Base-by-base conservation (phyloP, 371 early-diverging fungal genomes). In the Nematocida sp. region DNA sequence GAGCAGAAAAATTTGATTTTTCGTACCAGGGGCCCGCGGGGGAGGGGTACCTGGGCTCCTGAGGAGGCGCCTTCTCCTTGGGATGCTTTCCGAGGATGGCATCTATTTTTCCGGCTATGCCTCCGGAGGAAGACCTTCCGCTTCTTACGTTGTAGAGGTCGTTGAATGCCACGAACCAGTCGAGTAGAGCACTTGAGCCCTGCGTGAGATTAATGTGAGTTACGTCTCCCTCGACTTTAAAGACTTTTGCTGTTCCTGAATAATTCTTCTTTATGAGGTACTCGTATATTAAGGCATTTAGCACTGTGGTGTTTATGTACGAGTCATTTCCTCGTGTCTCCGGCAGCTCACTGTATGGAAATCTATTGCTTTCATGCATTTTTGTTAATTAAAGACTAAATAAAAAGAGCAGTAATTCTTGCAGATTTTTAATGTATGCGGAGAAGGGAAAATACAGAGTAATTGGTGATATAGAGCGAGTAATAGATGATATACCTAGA, bases 151-250 rank as follows among this genome's bases (percentile, higher is more conserved):
- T 78, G 47, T 78, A 81, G 40, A 81, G 68, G 25, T 82, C 82
- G 26, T 81, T 64, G 60, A 84, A 84, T 18, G 69, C 79, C 18
- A 51, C 40, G 71, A 80, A 84, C 84, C 84, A 84, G 50, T 81
- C 67, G n/a, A 61, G 45, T 9, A 84, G 77, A 0, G 77, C 40
- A 39, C 80, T 78, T 30, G 68, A 59, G 0, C 66, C 55, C 32
- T 79, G 78, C 20, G 35, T 65, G 23, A 63, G 36, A 18, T 64
- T 69, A 30, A 50, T 59, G 16, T 76, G 68, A n/a, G 57, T 76
- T 39, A 84, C 40, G 23, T 78, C 54, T 30, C 79, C 80, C 49
- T 82, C 82, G 20, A 42, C 36, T 42, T 40, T 48, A 65, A 84
- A 84, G 30, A 66, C 54, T 53, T 79, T 77, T 28, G 82, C 82